Evolutionary conservation across 2,329 filamentous ascomycete genomes (phyloP).

Genomic region (Penicillium psychrosexuale): DNA sequence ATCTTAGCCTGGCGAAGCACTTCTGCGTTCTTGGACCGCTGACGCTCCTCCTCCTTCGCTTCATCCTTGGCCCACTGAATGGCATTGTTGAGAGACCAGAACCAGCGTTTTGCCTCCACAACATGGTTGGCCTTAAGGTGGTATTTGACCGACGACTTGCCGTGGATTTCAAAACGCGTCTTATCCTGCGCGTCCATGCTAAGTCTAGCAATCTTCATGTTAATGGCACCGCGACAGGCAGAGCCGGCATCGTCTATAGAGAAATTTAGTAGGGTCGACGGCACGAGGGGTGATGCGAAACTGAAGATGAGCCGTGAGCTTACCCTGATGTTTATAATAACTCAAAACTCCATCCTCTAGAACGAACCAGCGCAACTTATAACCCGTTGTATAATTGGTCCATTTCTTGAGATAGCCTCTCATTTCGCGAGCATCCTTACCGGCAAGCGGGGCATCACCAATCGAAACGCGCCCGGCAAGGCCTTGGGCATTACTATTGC

Average conservation of each 20-base stretch:
- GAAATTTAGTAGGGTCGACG: not conserved
- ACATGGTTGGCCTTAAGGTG: conserved; percentile 97
- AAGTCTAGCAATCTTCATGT: conserved; percentile 93
- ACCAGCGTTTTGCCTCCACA: conserved; percentile 97
- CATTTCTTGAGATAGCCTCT: conserved; percentile 99
- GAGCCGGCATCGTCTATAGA: conserved; percentile 78
- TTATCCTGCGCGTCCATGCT: conserved; percentile 98
- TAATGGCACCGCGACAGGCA: conserved; percentile 94
- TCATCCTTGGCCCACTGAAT: conserved; percentile 99
- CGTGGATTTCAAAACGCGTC: conserved; percentile 94
- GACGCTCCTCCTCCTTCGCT: conserved; percentile 80
- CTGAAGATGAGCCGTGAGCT: not conserved
- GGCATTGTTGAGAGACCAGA: conserved; percentile 97
- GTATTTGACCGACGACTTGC: conserved; percentile 98
- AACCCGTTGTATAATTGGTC: conserved; percentile 98
- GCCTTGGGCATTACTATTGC: conserved; percentile 61
- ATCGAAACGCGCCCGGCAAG: conserved; percentile 49
- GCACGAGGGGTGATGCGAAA: conserved; percentile 16
- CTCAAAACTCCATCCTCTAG: conserved; percentile 95
- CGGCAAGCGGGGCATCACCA: conserved; percentile 58
- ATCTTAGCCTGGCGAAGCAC: conserved; percentile 74
- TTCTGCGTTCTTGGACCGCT: conserved; percentile 71
- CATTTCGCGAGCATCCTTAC: conserved; percentile 91
- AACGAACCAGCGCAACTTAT: conserved; percentile 96
- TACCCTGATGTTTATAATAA: conserved; percentile 94